These are phyloP conservation scores for Lasiosphaeria hispida DNA, from an alignment of 495 filamentous ascomycete species.

Conservation along the genomic window DNA sequence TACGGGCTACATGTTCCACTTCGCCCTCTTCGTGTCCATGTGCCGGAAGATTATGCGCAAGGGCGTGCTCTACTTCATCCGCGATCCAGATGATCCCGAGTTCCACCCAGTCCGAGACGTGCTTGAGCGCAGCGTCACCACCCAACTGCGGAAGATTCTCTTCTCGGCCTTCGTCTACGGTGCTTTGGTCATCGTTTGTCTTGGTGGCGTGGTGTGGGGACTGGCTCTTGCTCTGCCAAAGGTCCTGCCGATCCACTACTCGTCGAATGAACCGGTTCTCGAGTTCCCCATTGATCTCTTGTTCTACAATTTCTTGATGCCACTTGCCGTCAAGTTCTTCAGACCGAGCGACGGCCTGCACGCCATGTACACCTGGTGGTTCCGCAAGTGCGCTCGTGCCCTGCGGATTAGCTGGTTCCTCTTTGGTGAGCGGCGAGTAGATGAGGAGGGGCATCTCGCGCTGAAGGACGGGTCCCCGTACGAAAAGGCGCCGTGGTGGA, in stretches of 20 bases:
- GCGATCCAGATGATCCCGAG: slow-evolving; percentile 96
- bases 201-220: slow-evolving; percentile 96
- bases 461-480: slow-evolving; percentile 28
- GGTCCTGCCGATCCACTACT: slow-evolving; percentile 89
- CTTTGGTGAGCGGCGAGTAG: slow-evolving; percentile 73
- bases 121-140: slow-evolving; percentile 86
- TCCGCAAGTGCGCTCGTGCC: slow-evolving; percentile 76
- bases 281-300: slow-evolving; percentile 94
- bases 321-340: slow-evolving; percentile 74
- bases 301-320: slow-evolving; percentile 95
- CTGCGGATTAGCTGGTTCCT: slow-evolving; percentile 88
- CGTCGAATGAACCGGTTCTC: slow-evolving; percentile 81
- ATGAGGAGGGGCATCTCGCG: slow-evolving; percentile 70
- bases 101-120: slow-evolving; percentile 98
- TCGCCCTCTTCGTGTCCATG: slow-evolving; percentile 98
- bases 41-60: slow-evolving; percentile 94
- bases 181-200: slow-evolving; percentile 83
- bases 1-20: slow-evolving; percentile 99
- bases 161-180: slow-evolving; percentile 97
- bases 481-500: slow-evolving; percentile 29
- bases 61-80: slow-evolving; percentile 96
- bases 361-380: slow-evolving; percentile 92
- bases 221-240: slow-evolving; percentile 61
- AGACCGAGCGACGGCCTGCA: slow-evolving; percentile 82
- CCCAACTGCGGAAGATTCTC: slow-evolving; percentile 91